Evolutionary conservation across 129 eudicot species (phyloP).

Genomic region (Pittosporum tobira): DNA sequence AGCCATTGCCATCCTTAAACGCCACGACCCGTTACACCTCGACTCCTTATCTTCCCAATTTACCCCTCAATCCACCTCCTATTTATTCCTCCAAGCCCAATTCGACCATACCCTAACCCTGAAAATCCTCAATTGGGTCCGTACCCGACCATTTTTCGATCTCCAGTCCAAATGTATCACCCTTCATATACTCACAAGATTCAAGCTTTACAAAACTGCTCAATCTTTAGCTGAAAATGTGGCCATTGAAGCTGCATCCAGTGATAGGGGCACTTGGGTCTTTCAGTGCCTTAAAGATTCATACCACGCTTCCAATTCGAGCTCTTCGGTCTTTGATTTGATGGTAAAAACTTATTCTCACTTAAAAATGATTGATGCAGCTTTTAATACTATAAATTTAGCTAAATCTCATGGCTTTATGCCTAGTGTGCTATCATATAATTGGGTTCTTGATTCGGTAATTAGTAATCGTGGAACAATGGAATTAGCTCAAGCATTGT

Average conservation of each 20-base stretch:
- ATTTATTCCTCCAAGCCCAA: constrained; percentile 52
- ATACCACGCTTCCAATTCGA: constrained; percentile 45
- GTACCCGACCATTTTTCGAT: constrained; percentile 47
- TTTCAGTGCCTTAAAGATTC: constrained; percentile 44
- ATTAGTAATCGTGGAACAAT: constrained; percentile 27
- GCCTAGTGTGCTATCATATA: constrained; percentile 80
- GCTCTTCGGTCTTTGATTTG: constrained; percentile 78
- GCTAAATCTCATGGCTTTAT: constrained; percentile 58
- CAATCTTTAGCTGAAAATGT: constrained; percentile 52
- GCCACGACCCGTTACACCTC: constrained; percentile 41
- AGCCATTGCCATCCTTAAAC: constrained; percentile 58
- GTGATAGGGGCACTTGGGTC: constrained; percentile 30
- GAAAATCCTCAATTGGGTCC: constrained; percentile 64
- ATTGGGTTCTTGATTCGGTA: constrained; percentile 60
- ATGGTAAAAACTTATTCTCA: constrained; percentile 58
- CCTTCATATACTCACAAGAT: constrained; percentile 69
- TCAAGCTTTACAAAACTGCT: constrained; percentile 68
- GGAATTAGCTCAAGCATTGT: constrained; percentile 38
- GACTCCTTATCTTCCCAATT: constrained; percentile 48
- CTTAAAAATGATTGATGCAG: constrained; percentile 57
- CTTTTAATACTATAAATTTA: constrained; percentile 45
- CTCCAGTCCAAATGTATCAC: constrained; percentile 44
- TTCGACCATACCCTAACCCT: constrained; percentile 49
- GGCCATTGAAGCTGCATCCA: constrained; percentile 17
- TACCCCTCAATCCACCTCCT: constrained; percentile 59